These are phyloP conservation scores for Zymoseptoria pseudotritici DNA, from an alignment of 2,329 filamentous ascomycete species.

Conservation along the genomic window DNA sequence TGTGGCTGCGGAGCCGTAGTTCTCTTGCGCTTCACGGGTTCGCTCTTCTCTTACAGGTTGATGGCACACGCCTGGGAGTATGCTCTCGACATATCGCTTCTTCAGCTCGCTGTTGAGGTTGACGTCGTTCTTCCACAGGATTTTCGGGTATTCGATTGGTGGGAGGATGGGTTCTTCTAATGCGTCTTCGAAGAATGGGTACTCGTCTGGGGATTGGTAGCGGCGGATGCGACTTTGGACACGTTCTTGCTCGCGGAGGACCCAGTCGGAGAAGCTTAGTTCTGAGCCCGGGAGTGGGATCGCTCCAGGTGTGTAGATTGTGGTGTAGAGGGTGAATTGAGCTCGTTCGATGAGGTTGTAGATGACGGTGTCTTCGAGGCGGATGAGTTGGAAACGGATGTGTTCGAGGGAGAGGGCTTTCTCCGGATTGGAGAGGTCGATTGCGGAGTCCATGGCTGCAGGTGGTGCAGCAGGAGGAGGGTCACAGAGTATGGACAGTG, in stretches of 20 bases:
- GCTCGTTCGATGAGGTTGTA: constrained; percentile 95
- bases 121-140: constrained; percentile 81
- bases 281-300: constrained; percentile 65
- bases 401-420: constrained; percentile 83
- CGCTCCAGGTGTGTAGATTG: constrained; percentile 77
- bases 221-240: constrained; percentile 89
- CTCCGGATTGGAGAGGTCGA: constrained; percentile 77
- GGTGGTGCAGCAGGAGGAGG: neutral
- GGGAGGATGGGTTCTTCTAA: constrained; percentile 77
- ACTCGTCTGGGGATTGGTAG: constrained; percentile 93
- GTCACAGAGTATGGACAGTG: constrained; percentile 1
- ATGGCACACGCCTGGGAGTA: constrained; percentile 78
- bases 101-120: constrained; percentile 87
- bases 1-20: constrained; percentile 88
- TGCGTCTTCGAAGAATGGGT: constrained; percentile 86
- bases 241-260: constrained; percentile 80
- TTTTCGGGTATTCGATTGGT: constrained; percentile 76
- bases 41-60: constrained; percentile 70
- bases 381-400: constrained; percentile 74
- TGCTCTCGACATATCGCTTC: constrained; percentile 70
- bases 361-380: constrained; percentile 94
- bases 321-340: constrained; percentile 89
- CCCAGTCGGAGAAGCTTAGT: constrained; percentile 88
- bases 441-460: constrained; percentile 71
- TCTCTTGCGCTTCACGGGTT: constrained; percentile 72